These are phyloP conservation scores for Hypoxylon trugodes DNA, from an alignment of 495 filamentous ascomycete genomes.

Conservation along the genomic window DNA sequence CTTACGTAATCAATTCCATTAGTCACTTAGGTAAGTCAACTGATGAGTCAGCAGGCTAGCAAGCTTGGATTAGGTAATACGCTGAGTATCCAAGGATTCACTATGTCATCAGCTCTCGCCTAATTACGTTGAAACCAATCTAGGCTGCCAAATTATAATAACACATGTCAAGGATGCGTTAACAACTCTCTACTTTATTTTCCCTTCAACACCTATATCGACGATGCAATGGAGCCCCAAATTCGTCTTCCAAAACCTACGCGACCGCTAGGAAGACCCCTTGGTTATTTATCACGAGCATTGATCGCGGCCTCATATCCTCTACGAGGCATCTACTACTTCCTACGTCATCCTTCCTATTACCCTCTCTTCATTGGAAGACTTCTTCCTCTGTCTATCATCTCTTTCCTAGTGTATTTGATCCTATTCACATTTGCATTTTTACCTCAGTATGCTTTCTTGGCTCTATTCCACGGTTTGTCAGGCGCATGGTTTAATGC, in stretches of 20 bases:
- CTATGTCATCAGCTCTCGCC: not conserved
- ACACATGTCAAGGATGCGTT: not conserved
- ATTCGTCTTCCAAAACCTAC: constrained; percentile 22
- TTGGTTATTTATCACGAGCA: constrained; percentile 43
- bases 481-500: constrained; percentile 80
- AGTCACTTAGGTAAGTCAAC: no score
- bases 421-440: constrained; percentile 88
- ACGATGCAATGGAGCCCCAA: constrained; percentile 40
- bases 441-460: constrained; percentile 80
- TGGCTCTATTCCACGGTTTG: constrained; percentile 86
- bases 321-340: constrained; percentile 77
- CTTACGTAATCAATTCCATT: no score
- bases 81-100: no score
- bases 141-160: no score
- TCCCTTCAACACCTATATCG: not conserved
- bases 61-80: no score
- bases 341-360: constrained; percentile 69
- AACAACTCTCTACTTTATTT: not conserved
- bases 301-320: constrained; percentile 47
- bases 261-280: constrained; percentile 40
- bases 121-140: not conserved
- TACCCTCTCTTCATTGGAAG: constrained; percentile 74
- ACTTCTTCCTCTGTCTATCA: constrained; percentile 72
- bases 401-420: constrained; percentile 75
- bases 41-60: no score